phyloP scores from a whole-genome alignment of 208 protist species.

The Crithidia fasciculata region DNA sequence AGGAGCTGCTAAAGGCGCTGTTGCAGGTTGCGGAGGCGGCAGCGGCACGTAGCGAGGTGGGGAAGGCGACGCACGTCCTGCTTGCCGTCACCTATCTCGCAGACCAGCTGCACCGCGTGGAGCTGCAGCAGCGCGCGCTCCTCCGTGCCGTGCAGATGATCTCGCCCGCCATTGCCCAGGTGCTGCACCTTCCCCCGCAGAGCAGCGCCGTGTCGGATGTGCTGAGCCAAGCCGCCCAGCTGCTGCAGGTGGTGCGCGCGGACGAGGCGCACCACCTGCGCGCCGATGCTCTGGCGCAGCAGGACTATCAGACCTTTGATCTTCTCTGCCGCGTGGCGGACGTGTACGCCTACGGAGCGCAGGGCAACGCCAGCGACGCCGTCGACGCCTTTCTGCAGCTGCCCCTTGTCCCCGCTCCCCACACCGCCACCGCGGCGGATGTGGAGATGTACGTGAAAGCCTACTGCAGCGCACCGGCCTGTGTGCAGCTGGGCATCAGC shows the following conservation, averaged over 20 bases:
- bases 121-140: conserved; percentile 43
- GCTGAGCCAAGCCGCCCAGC: conserved; percentile 42
- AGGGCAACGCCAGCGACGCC: conserved; percentile 48
- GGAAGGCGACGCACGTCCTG: conserved; percentile 66
- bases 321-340: conserved; percentile 68
- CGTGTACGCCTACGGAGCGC: conserved; percentile 42
- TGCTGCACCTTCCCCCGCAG: conserved; percentile 55
- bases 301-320: conserved; percentile 34
- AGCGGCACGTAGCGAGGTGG: conserved; percentile 45
- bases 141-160: conserved; percentile 63
- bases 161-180: conserved; percentile 62
- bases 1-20: conserved; percentile 67
- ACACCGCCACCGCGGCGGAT: conserved; percentile 25
- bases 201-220: conserved; percentile 45
- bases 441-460: conserved; percentile 33
- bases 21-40: conserved; percentile 58
- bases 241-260: conserved; percentile 36
- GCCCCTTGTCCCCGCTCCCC: conserved; percentile 57
- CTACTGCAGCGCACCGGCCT: conserved; percentile 35
- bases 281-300: conserved; percentile 11
- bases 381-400: conserved; percentile 54
- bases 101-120: conserved; percentile 26
- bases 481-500: conserved; percentile 33
- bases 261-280: conserved; percentile 21
- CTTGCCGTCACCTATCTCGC: conserved; percentile 41